phyloP scores from a whole-genome alignment of 352 stramenopile genomes.

The Pythium guiyangense region DNA sequence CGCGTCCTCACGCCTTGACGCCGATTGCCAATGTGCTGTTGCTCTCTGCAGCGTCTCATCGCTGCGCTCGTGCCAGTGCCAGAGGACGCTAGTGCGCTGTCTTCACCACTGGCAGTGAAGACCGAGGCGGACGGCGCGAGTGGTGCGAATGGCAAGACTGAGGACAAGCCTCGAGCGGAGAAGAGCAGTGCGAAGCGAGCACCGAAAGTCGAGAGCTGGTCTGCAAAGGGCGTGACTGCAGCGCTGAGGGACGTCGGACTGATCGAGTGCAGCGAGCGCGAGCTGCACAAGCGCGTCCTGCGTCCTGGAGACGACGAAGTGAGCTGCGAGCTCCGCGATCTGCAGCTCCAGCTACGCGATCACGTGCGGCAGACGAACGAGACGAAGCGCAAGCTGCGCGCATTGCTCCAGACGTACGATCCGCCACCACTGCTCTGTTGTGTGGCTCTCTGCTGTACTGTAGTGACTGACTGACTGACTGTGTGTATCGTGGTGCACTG shows the following conservation, averaged over 20 bases:
- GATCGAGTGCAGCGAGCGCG: conserved; percentile 27
- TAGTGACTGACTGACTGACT: too few relatives aligned
- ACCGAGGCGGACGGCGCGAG: background rate
- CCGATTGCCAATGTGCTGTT: background rate
- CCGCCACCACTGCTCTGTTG: too few relatives aligned
- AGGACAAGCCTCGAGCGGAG: background rate
- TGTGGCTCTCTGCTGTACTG: too few relatives aligned
- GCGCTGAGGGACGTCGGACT: conserved; percentile 45
- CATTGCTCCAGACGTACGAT: conserved; percentile 44
- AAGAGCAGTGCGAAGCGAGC: background rate
- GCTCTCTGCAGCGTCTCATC: conserved; percentile 9
- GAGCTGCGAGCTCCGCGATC: conserved; percentile 50
- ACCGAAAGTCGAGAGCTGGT: conserved; percentile 15
- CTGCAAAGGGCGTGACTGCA: conserved; percentile 19
- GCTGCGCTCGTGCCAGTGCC: conserved; percentile 10
- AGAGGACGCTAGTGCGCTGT: background rate
- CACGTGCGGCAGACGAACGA: conserved; percentile 54
- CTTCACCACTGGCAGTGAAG: background rate
- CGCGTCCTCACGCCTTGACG: background rate
- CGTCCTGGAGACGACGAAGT: conserved; percentile 54
- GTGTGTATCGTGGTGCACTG: background rate
- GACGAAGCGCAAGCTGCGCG: conserved; percentile 49
- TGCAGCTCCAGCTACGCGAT: conserved; percentile 36
- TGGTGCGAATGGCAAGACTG: background rate
- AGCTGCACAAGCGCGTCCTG: conserved; percentile 21